Percentiles rank a stretch among this genome's conserved stretches.
These are phyloP conservation scores for Orbilia ellipsospora DNA, from an alignment of 2,329 filamentous ascomycete genomes.

Conservation along the genomic window DNA sequence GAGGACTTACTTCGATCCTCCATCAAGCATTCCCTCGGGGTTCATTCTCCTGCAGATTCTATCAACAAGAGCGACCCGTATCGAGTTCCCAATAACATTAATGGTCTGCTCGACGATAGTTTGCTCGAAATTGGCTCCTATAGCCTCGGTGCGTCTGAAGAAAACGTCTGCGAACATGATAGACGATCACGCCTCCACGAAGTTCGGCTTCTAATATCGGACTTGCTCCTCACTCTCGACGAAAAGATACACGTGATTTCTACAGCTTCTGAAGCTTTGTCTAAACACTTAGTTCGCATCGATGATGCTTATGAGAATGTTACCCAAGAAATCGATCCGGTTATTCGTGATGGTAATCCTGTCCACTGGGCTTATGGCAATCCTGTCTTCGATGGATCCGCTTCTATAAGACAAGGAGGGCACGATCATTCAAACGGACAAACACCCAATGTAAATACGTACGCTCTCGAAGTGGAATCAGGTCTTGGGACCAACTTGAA, in stretches of 20 bases:
- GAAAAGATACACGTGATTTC: conserved; percentile 98
- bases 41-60: conserved; percentile 31
- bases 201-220: conserved; percentile 57
- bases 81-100: conserved; percentile 3
- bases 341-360: conserved; percentile 89
- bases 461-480: conserved; percentile 26
- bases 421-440: conserved; percentile 13
- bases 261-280: conserved; percentile 88
- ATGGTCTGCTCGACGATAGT: background rate
- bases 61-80: conserved; percentile 15
- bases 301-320: conserved; percentile 89
- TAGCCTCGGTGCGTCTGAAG: background rate
- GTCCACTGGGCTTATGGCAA: conserved; percentile 92
- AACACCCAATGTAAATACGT: conserved; percentile 3
- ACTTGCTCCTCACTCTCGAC: conserved; percentile 84
- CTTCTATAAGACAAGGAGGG: conserved; percentile 13
- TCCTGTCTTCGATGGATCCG: conserved; percentile 19
- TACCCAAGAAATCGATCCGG: conserved; percentile 89
- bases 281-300: conserved; percentile 84
- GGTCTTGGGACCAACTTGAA: background rate
- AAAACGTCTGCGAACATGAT: conserved; percentile 34
- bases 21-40: conserved; percentile 70
- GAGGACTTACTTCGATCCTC: conserved; percentile 84
- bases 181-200: conserved; percentile 57
- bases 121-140: background rate